These are phyloP conservation scores for Silene coronaria DNA, from an alignment of 179 eudicot species.

Conservation along the genomic window DNA sequence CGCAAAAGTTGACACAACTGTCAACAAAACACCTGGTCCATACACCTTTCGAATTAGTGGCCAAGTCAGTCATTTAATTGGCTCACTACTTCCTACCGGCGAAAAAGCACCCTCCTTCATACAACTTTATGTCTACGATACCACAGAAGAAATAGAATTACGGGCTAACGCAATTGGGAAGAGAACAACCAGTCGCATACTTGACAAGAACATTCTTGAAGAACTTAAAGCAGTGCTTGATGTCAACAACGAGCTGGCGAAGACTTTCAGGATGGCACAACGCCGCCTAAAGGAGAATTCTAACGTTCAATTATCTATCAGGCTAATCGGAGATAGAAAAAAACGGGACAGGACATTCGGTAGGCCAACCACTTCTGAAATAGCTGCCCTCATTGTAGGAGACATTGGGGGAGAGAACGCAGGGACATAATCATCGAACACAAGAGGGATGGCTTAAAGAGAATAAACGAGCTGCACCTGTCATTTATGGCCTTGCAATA, in stretches of 20 bases:
- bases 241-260: neutral
- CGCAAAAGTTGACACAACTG: neutral
- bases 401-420: neutral
- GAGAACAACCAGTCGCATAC: neutral
- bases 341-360: neutral
- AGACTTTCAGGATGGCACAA: constrained; percentile 9
- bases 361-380: neutral
- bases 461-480: constrained; percentile 14
- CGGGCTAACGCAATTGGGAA: neutral
- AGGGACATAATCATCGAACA: constrained; percentile 15
- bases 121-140: constrained; percentile 21
- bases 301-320: neutral
- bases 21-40: neutral
- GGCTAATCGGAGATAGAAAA: neutral
- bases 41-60: constrained; percentile 11
- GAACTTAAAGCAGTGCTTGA: constrained; percentile 2
- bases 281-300: neutral
- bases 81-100: neutral
- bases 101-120: neutral
- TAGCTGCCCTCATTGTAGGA: constrained; percentile 10
- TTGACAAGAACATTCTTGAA: neutral
- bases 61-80: neutral
- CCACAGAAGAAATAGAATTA: neutral
- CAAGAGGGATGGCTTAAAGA: neutral
- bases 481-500: constrained; percentile 15